Evolutionary conservation across 768 basidiomycete genomes (phyloP).

Genomic region (Xerocomellus chrysenteron): DNA sequence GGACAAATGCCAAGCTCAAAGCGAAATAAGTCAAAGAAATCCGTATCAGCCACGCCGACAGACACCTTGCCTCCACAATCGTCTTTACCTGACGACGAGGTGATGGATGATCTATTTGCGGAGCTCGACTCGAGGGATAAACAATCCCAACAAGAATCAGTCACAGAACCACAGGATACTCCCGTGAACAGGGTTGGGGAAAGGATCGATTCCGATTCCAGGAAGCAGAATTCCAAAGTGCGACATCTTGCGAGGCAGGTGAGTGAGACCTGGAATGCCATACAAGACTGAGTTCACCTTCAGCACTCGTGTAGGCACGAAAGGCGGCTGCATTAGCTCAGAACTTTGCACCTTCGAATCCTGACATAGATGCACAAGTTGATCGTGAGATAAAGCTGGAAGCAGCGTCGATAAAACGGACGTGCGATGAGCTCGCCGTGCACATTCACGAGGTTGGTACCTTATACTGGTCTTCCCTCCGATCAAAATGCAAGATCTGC

Average conservation of each 20-base stretch:
- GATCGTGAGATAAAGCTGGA: constrained; percentile 69
- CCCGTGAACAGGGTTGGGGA: constrained; percentile 29
- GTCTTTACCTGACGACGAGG: constrained; percentile 45
- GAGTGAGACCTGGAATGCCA: constrained; percentile 10
- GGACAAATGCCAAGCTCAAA: constrained; percentile 38
- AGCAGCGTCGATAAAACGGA: constrained; percentile 57
- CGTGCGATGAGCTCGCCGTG: constrained; percentile 65
- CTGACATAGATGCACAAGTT: constrained; percentile 56
- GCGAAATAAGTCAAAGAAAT: constrained; percentile 56
- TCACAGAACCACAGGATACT: constrained; percentile 41
- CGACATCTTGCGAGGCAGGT: constrained; percentile 76
- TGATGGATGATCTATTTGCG: constrained; percentile 74
- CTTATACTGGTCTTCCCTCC: background rate
- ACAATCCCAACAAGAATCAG: constrained; percentile 49
- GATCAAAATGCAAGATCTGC: background rate
- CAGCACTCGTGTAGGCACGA: constrained; percentile 50
- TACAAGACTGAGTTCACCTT: background rate
- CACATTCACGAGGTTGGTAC: constrained; percentile 60
- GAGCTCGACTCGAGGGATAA: constrained; percentile 69
- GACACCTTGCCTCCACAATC: constrained; percentile 23
- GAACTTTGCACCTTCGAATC: constrained; percentile 49
- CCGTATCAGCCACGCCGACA: constrained; percentile 27
- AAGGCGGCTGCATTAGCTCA: constrained; percentile 67
- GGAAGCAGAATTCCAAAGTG: constrained; percentile 57
- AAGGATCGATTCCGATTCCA: constrained; percentile 18